phyloP scores from a whole-genome alignment of 495 filamentous ascomycete species.

The Penicillium lagena region DNA sequence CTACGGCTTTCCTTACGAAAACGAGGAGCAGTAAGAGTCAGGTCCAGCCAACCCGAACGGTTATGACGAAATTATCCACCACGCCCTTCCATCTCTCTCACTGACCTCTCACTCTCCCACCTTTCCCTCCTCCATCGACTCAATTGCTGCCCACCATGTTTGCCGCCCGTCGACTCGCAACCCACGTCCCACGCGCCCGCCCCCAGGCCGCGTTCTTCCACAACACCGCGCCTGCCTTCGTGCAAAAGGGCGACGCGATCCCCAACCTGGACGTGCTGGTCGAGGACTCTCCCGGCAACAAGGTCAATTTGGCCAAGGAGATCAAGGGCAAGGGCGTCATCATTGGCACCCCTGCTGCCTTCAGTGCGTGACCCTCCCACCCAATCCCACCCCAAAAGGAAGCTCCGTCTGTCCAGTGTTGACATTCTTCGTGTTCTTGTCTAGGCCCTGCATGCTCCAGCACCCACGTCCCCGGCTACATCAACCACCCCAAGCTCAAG shows the following conservation, averaged over 20 bases:
- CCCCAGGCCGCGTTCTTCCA: constrained; percentile 40
- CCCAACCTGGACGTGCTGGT: constrained; percentile 56
- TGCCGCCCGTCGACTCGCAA: constrained; percentile 34
- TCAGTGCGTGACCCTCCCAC: constrained; percentile 46
- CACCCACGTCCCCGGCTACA: constrained; percentile 75
- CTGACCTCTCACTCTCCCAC: not conserved
- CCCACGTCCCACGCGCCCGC: constrained; percentile 26
- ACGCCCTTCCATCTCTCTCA: not conserved
- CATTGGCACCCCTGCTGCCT: constrained; percentile 87
- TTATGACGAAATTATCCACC: not conserved
- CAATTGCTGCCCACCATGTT: constrained; percentile 26
- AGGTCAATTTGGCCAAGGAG: constrained; percentile 76
- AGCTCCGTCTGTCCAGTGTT: constrained; percentile 1
- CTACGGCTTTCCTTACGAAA: no score
- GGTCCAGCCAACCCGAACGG: no score
- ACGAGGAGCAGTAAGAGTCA: no score
- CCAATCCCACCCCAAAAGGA: not conserved
- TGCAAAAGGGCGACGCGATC: constrained; percentile 55
- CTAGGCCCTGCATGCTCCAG: constrained; percentile 67
- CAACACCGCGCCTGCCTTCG: constrained; percentile 47
- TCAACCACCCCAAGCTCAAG: constrained; percentile 65
- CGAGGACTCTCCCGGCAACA: constrained; percentile 64
- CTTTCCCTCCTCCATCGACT: not conserved
- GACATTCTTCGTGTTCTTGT: constrained; percentile 4
- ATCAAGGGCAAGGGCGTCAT: constrained; percentile 69